Conservation (phyloP, 306 rosid species). For the Aeschynomene evenia region DNA sequence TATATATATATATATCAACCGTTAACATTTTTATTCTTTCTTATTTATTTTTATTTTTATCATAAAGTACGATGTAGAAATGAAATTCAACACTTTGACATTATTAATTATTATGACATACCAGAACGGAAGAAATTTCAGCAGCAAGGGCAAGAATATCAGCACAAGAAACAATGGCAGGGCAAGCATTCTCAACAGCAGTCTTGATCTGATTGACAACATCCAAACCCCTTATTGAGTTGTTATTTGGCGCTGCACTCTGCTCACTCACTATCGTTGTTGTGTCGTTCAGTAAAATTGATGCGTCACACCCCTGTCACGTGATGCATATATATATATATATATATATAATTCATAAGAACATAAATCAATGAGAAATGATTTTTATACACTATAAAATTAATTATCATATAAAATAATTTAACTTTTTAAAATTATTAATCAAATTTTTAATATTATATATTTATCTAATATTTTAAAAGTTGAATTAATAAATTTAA, state of each 20-base stretch:
- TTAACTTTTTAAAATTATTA: too few relatives aligned
- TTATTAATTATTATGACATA: background rate
- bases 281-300: constrained; percentile 46
- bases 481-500: too few relatives aligned
- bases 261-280: constrained; percentile 48
- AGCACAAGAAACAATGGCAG: constrained; percentile 52
- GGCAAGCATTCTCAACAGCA: constrained; percentile 49
- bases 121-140: constrained; percentile 47
- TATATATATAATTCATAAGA: too few relatives aligned
- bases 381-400: too few relatives aligned
- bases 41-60: background rate
- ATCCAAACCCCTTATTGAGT: constrained; percentile 53
- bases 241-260: constrained; percentile 16
- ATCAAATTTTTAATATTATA: too few relatives aligned
- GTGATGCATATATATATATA: too few relatives aligned
- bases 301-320: constrained; percentile 65
- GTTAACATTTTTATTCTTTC: background rate
- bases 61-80: background rate
- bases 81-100: background rate
- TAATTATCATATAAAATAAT: too few relatives aligned
- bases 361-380: too few relatives aligned
- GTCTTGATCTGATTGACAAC: constrained; percentile 52
- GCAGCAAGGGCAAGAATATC: constrained; percentile 61
- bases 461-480: too few relatives aligned
- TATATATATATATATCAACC: too few relatives aligned